These are phyloP conservation scores for Saksenaea oblongispora DNA, from an alignment of 371 early-diverging fungal genomes.

Conservation along the genomic window DNA sequence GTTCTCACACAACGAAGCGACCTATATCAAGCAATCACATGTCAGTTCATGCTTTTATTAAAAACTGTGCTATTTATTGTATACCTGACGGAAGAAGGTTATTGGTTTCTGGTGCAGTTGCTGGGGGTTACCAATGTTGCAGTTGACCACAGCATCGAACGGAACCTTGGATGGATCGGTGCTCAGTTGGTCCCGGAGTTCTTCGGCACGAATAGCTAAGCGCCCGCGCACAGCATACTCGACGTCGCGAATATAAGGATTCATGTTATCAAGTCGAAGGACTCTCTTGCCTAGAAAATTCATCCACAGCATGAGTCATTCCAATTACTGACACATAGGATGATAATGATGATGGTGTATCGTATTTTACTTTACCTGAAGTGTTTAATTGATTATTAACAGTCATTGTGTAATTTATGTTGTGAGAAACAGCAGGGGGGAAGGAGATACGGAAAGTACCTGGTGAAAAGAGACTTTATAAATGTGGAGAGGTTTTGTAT, in stretches of 20 bases:
- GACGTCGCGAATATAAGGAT: slow-evolving; percentile 70
- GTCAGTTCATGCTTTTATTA: slow-evolving; percentile 10
- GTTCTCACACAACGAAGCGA: slow-evolving; percentile 85
- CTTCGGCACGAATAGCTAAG: slow-evolving; percentile 94
- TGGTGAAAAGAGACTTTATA: neutral
- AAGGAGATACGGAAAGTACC: neutral
- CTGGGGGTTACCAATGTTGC: slow-evolving; percentile 99
- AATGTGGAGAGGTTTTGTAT: neutral
- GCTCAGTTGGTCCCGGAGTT: slow-evolving; percentile 66
- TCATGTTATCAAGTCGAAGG: slow-evolving; percentile 68
- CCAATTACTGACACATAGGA: neutral
- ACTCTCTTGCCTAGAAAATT: slow-evolving; percentile 45
- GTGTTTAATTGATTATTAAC: neutral
- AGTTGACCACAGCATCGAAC: slow-evolving; percentile 81
- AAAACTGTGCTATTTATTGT: slow-evolving; percentile 1
- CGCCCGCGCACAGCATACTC: slow-evolving; percentile 98
- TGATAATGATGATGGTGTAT: too few species aligned
- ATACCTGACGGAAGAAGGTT: slow-evolving; percentile 95
- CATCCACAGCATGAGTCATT: neutral
- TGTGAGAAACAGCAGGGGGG: neutral
- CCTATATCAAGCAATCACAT: slow-evolving; percentile 44
- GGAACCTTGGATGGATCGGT: slow-evolving; percentile 58
- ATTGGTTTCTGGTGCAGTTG: slow-evolving; percentile 93
- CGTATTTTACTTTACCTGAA: neutral
- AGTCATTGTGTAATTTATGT: neutral